Evolutionary conservation across 2,329 filamentous ascomycete genomes (phyloP).

Genomic region (Curvularia hawaiiensis): DNA sequence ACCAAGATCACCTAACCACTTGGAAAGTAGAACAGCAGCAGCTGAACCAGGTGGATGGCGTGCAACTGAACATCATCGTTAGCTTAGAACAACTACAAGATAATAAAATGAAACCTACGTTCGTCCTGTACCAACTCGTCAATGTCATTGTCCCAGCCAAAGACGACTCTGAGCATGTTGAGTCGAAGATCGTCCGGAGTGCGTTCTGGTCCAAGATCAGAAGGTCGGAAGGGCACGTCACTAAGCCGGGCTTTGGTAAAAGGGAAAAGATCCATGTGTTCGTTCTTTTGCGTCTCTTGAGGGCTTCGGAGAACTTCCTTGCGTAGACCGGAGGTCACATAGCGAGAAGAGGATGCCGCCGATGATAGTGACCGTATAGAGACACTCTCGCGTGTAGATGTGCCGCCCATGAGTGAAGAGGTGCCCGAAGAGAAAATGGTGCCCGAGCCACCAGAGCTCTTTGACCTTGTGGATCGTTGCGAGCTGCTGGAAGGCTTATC

Average conservation of each 20-base stretch:
- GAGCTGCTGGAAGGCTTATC: slow-evolving; percentile 47
- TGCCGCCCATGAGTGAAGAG: slow-evolving; percentile 51
- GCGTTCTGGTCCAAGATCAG: slow-evolving; percentile 56
- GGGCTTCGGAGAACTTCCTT: slow-evolving; percentile 82
- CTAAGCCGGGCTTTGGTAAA: slow-evolving; percentile 80
- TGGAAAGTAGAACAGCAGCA: slow-evolving; percentile 80
- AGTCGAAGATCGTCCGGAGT: slow-evolving; percentile 75
- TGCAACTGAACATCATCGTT: slow-evolving; percentile 55
- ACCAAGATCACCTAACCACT: slow-evolving; percentile 89
- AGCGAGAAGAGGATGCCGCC: slow-evolving; percentile 50
- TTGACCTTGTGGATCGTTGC: slow-evolving; percentile 30
- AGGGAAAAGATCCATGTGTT: slow-evolving; percentile 79
- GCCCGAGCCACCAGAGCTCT: slow-evolving; percentile 52
- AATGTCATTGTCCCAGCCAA: slow-evolving; percentile 90
- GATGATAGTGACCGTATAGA: slow-evolving; percentile 61
- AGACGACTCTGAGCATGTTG: slow-evolving; percentile 93
- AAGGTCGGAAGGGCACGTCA: slow-evolving; percentile 80
- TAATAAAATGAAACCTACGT: slow-evolving; percentile 50
- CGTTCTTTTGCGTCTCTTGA: slow-evolving; percentile 64
- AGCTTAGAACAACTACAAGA: slow-evolving; percentile 12
- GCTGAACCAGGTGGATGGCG: slow-evolving; percentile 75
- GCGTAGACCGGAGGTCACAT: slow-evolving; percentile 71
- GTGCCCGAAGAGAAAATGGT: slow-evolving; percentile 73
- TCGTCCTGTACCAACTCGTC: slow-evolving; percentile 84
- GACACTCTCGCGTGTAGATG: slow-evolving; percentile 56